Percentiles rank a stretch among this genome's conserved stretches.
Evolutionary conservation across 1,139 yeast genomes (phyloP).

Genomic region (Magnusiomyces suaveolens): DNA sequence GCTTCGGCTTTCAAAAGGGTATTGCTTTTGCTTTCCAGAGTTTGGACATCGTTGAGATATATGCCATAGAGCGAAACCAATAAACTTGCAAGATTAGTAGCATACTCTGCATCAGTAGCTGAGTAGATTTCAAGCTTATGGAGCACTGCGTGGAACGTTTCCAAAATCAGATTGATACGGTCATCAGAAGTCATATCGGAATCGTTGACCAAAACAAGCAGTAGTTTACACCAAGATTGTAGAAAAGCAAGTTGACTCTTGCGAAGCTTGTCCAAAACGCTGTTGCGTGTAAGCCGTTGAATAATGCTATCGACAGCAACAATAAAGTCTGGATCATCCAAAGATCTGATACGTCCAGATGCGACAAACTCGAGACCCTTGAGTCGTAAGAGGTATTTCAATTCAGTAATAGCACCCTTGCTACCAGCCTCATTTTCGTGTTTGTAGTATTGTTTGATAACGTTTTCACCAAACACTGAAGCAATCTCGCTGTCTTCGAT

Average conservation of each 20-base stretch:
- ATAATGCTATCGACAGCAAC: constrained; percentile 16
- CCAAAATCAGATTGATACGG: constrained; percentile 57
- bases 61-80: constrained; percentile 62
- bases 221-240: constrained; percentile 75
- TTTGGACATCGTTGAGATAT: constrained; percentile 41
- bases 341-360: constrained; percentile 15
- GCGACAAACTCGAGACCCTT: constrained; percentile 25
- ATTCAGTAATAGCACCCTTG: constrained; percentile 18
- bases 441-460: constrained; percentile 8
- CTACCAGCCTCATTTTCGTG: constrained; percentile 7
- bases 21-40: constrained; percentile 16
- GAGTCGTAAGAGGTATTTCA: constrained; percentile 21
- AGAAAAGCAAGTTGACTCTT: constrained; percentile 51
- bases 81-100: constrained; percentile 68
- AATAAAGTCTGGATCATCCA: constrained; percentile 19
- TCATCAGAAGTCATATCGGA: constrained; percentile 36
- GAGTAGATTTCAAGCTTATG: constrained; percentile 72
- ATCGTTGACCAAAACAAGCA: constrained; percentile 63
- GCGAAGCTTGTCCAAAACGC: constrained; percentile 20
- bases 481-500: constrained; percentile 3
- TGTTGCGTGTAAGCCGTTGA: constrained; percentile 16
- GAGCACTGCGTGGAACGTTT: constrained; percentile 61
- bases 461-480: constrained; percentile 11
- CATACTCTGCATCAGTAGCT: constrained; percentile 53
- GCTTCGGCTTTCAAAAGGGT: constrained; percentile 27